Evolutionary conservation across 768 basidiomycete species (phyloP).

Genomic region (Leccinum rimulosum): DNA sequence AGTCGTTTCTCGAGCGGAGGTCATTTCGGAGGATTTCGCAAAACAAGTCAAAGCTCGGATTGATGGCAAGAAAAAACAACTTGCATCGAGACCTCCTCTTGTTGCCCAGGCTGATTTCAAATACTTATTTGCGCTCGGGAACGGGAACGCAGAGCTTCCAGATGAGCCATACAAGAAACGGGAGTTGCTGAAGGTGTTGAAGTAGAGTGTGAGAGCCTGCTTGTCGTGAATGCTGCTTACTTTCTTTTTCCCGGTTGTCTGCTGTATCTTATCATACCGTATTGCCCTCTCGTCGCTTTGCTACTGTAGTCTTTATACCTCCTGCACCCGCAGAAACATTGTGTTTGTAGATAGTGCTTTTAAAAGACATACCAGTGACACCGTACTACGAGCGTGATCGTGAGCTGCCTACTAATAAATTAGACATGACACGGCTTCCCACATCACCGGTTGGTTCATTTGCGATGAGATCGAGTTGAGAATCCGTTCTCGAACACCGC

Average conservation of each 20-base stretch:
- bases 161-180: slow-evolving; percentile 50
- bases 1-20: slow-evolving; percentile 86
- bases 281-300: not conserved
- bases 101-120: slow-evolving; percentile 88
- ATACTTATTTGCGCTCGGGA: slow-evolving; percentile 66
- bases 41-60: slow-evolving; percentile 81
- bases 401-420: not conserved
- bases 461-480: slow-evolving; percentile 18
- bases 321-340: not conserved
- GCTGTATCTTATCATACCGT: slow-evolving; percentile 19
- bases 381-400: not conserved
- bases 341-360: not conserved
- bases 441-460: slow-evolving; percentile 8
- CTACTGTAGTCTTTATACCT: slow-evolving; percentile 5
- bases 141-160: slow-evolving; percentile 50
- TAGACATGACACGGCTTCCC: not conserved
- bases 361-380: not conserved
- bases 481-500: slow-evolving; percentile 12
- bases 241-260: not conserved
- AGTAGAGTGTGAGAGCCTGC: slow-evolving; percentile 36
- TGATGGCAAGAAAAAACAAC: slow-evolving; percentile 52
- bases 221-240: slow-evolving; percentile 11
- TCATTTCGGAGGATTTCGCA: slow-evolving; percentile 84
- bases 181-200: slow-evolving; percentile 56
- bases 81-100: slow-evolving; percentile 64